phyloP scores from a whole-genome alignment of 352 stramenopile genomes.

The Aphanomyces cochlioides region DNA sequence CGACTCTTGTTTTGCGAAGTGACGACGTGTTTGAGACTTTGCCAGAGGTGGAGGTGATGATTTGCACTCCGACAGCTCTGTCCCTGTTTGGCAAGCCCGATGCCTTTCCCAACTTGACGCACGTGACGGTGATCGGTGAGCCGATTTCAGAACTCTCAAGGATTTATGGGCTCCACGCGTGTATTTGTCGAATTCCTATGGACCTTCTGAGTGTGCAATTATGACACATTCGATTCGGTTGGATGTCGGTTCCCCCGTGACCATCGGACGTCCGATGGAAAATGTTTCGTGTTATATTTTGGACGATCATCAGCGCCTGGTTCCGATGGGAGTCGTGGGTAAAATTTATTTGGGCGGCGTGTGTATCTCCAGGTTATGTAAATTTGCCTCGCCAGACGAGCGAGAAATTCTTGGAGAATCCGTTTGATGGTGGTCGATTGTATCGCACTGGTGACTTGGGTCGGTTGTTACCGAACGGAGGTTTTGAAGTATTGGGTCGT shows the following conservation, averaged over 20 bases:
- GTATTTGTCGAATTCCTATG: not conserved
- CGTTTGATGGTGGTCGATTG: too few relatives aligned
- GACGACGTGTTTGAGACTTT: not conserved
- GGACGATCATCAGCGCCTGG: too few relatives aligned
- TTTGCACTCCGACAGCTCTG: not conserved
- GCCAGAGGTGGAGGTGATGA: not conserved
- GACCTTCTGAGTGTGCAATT: conserved; percentile 2
- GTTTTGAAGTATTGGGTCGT: too few relatives aligned
- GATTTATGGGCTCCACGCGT: not conserved
- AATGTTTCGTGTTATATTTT: conserved; percentile 50
- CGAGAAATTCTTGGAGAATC: too few relatives aligned
- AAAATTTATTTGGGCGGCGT: too few relatives aligned
- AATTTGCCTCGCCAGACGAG: too few relatives aligned
- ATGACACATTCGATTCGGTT: not conserved
- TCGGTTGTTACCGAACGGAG: too few relatives aligned
- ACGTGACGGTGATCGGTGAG: not conserved
- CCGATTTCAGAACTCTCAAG: not conserved
- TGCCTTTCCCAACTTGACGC: not conserved
- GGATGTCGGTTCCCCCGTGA: not conserved
- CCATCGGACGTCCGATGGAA: too few relatives aligned
- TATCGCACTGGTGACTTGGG: too few relatives aligned
- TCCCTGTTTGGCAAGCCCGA: not conserved
- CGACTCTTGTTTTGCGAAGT: not conserved
- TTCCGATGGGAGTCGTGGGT: too few relatives aligned
- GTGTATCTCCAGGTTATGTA: too few relatives aligned